Evolutionary conservation across 2,329 filamentous ascomycete genomes (phyloP), one percentile per base, ranked within the genome.

Genomic region (Xylaria multiplex): DNA sequence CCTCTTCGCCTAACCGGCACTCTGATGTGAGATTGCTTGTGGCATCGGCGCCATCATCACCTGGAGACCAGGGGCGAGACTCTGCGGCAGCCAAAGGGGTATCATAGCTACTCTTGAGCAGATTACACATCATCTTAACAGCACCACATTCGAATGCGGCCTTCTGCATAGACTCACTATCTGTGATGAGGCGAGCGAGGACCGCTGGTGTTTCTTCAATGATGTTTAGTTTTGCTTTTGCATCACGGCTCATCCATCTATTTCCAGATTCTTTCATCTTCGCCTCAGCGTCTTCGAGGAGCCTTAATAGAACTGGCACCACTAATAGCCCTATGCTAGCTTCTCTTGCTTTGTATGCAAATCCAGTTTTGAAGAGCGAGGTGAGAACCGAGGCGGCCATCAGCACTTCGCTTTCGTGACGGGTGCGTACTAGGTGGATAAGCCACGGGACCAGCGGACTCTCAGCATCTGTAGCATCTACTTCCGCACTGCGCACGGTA

Each of bases 81-180:
- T 75, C 69, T n/a, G 70, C 60, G 22, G 74, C 68, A 3, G 68
- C 70, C 2, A 80, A 71, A 0, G 84, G 78, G 0, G 83, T 80
- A 19, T 83, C 80, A 68, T 87, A 88, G 7, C 84, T 82, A 16
- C 80, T 79, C 68, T 84, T 85, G 6, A 88, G 75, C 13, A 87
- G 78, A 59, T 80, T 83, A 61, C 79, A 81, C 37, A 86, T 74
- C 2, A 79, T 77, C 70, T 81, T 81, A 54, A 85, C 79, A 1
- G 81, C 84, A 30, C 81, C 78, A 63, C 83, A 84, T 66, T 97
- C 92, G 49, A 90, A 90, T 0, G 93, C 93, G 43, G 93, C 90
- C 72, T 90, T 91, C 78, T 98, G 95, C 59, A 98, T 83, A 65
- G 87, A 85, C 66, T 91, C 88, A 76, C 90, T 93, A 73, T 96